Base-by-base conservation (phyloP, 768 basidiomycete species). In the Vararia minispora region DNA sequence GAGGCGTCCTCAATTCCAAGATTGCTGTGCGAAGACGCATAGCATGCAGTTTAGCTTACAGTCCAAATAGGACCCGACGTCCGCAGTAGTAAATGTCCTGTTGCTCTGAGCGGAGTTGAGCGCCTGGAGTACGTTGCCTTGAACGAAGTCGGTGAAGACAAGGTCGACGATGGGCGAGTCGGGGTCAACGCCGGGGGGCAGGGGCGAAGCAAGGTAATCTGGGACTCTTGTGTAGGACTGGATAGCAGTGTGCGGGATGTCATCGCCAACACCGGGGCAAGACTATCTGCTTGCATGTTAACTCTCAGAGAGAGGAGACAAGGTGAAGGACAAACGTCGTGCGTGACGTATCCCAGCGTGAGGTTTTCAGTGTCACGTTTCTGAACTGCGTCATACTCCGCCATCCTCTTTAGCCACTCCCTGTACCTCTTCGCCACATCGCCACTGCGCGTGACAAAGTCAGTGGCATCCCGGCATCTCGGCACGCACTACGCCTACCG, bases 261-360 rank as follows among this genome's bases (percentile, higher is more conserved):
- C 86, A 53, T 89, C 86, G 2, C 84, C 85, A 6, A 71, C 57
- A 3, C 76, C 80, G 3, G 80, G 76, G 52, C 85, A 86, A 2
- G 73, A 60, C 4, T 75, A 13, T 25, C 43, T 33, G 14, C 4
- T 11, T 11, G 28, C 14, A 37, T 17, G 27, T 33, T 25, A 17
- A 29, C 27, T 28, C n/a, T 35, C 26, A 35, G 35, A 12, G n/a
- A 30, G 26, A 26, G 16, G 35, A 12, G n/a, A 12, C n/a, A 25
- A 35, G 26, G 31, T 10, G 14, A 6, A 16, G 14, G 3, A 52
- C 73, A 54, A 44, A 78, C 74, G 53, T 82, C 80, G 1, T 53
- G 49, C 5, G 84, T 86, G 16, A 85, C 81, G 50, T 86, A 86
- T 42, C 84, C 84, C 21, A 76, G 56, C 0, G 80, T 81, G 50